Evolutionary conservation across 441 rosid genomes (phyloP), one percentile per base, ranked within the genome.

Genomic region (Populus hybrid): DNA sequence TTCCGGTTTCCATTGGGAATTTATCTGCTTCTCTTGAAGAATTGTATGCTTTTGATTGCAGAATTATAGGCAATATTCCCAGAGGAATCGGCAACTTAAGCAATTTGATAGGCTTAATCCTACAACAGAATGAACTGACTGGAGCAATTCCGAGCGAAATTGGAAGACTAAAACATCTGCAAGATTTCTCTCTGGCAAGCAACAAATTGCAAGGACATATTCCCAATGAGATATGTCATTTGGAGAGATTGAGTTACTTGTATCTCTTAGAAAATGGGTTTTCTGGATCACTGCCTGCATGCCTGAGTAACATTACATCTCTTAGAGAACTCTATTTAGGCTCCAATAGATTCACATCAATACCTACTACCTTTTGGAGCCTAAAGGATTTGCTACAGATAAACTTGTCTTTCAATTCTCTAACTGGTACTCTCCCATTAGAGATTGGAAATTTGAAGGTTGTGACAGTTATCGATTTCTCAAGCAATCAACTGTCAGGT

Each of bases 1-100:
- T 82, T 26, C 80, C 82, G 10, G 7, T 20, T 16, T 79, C 80
- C 10, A 50, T 79, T 9, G 74, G 78, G 9, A 82, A 82, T 40
- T 45, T 82, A 8, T 73, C 76, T 0, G 3, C 31, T 31, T 77
- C 80, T 69, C 73, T 78, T n/a, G 78, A 74, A 31, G 10, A 2
- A 26, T 79, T 79, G 64, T 28, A 21, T 21, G 78, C 78, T 21
- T 8, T 3, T 69, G 61, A 38, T 40, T 64, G 71, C 76, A 31
- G 21, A 10, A 28, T 77, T 7, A 42, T 14, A 36, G 73, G 77
- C 36, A 12, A 10, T 1, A 66, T 78, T 36, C 77, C 73, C 1
- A 10, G 21, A 6, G 35, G 31, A 35, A 67, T 67, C 18, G 68
- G 77, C 3, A 31, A 63, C 53, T 75, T 79, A 40, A 75, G 68